A percentile compares a stretch with the other conserved stretches of the same genome.
Evolutionary conservation across 208 protist species (phyloP).

Genomic region (Trypanosoma caninum): DNA sequence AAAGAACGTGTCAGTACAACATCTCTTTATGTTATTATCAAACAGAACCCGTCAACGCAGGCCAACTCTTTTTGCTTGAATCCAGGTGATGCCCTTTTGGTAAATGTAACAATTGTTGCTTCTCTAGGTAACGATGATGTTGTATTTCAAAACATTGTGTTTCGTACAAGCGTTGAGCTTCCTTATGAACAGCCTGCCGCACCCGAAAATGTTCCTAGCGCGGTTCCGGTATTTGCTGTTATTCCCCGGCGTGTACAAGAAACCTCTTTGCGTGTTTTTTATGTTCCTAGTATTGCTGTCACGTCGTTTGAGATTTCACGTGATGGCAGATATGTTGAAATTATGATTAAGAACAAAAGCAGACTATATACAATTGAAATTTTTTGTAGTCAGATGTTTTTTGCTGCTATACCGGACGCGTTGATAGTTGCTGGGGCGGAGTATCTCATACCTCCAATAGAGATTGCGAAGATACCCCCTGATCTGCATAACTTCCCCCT

Average conservation of each 20-base stretch:
- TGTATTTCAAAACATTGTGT: conserved; percentile 61
- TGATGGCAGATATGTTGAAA: conserved; percentile 68
- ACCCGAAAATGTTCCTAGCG: conserved; percentile 63
- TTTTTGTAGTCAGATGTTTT: conserved; percentile 55
- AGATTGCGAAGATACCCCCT: conserved; percentile 56
- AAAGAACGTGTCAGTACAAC: conserved; percentile 52
- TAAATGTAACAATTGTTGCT: conserved; percentile 53
- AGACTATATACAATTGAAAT: conserved; percentile 72
- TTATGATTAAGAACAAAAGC: conserved; percentile 72
- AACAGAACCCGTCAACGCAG: conserved; percentile 45
- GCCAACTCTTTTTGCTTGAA: conserved; percentile 35
- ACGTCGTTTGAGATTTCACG: conserved; percentile 52
- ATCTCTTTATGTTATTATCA: conserved; percentile 45
- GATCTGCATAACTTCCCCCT: conserved; percentile 27
- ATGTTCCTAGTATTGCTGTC: conserved; percentile 60
- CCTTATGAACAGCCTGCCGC: conserved; percentile 52
- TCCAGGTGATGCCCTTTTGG: conserved; percentile 57
- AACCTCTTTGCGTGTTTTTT: conserved; percentile 79
- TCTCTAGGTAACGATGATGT: conserved; percentile 44
- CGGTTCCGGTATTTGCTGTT: conserved; percentile 84
- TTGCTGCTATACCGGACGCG: conserved; percentile 55
- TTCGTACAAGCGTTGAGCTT: conserved; percentile 72
- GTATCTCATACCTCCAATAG: conserved; percentile 77
- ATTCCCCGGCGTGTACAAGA: conserved; percentile 81
- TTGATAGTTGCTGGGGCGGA: conserved; percentile 72